Conservation (phyloP, 208 protist species). For the Trichomonas gallinae region DNA sequence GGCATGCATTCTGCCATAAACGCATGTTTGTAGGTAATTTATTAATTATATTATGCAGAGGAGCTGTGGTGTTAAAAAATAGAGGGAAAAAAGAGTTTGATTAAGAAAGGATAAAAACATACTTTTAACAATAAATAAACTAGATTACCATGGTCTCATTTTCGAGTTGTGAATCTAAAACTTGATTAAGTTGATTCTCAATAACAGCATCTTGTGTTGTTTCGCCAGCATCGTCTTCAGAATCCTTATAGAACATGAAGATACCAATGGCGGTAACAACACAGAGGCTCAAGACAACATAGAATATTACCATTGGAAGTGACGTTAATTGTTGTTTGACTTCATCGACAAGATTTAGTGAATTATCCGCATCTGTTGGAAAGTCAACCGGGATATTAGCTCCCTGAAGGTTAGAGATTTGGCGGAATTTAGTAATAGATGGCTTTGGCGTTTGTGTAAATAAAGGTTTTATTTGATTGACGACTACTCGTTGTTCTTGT, state of each 20-base stretch:
- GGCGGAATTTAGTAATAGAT: background rate
- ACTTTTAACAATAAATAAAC: background rate
- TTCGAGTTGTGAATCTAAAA: background rate
- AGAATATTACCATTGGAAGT: background rate
- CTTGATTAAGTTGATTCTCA: background rate
- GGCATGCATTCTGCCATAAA: too few species aligned
- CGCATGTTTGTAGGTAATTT: too few species aligned
- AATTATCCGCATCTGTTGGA: background rate
- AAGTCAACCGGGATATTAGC: background rate
- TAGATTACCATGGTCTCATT: background rate
- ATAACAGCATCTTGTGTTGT: background rate
- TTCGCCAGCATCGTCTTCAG: background rate
- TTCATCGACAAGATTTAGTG: background rate
- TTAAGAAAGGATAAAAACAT: too few species aligned
- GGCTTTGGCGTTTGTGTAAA: background rate
- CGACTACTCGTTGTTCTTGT: background rate
- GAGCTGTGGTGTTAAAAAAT: too few species aligned
- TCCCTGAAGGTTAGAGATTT: background rate
- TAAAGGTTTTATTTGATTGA: background rate
- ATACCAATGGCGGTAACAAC: background rate
- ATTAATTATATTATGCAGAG: too few species aligned
- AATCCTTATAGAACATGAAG: background rate
- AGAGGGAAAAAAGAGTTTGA: too few species aligned
- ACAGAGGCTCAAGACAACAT: background rate
- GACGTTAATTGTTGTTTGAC: background rate